These are phyloP conservation scores for Phytophthora crassamura DNA, from an alignment of 352 stramenopile species.

Conservation along the genomic window DNA sequence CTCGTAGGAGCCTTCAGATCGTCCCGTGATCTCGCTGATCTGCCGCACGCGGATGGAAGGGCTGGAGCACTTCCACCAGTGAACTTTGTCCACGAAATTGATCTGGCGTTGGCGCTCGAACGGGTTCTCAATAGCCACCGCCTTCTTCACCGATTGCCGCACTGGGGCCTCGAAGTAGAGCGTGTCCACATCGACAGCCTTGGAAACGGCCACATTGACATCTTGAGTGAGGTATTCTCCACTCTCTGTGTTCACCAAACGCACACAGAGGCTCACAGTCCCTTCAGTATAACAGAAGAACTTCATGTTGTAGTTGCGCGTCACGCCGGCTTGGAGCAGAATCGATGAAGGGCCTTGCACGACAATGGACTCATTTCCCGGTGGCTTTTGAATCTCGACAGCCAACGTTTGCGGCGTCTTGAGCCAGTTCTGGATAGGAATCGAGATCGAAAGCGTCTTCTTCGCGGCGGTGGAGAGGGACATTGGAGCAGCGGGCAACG, in stretches of 20 bases:
- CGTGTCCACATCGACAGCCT: constrained; percentile 75
- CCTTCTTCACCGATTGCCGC: constrained; percentile 79
- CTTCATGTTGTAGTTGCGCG: constrained; percentile 85
- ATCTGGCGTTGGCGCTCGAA: constrained; percentile 60
- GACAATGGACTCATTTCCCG: constrained; percentile 50
- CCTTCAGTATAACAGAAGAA: constrained; percentile 92
- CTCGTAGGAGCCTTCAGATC: constrained; percentile 86
- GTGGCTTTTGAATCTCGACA: constrained; percentile 67
- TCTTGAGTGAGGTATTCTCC: constrained; percentile 89
- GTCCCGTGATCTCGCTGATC: constrained; percentile 71
- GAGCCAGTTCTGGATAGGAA: constrained; percentile 92
- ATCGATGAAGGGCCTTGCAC: constrained; percentile 75
- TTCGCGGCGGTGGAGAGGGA: constrained; percentile 78
- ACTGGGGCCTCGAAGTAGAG: constrained; percentile 87
- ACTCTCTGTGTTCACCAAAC: constrained; percentile 82
- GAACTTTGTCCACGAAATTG: constrained; percentile 60
- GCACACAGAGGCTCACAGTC: constrained; percentile 54
- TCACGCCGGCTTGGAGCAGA: constrained; percentile 60
- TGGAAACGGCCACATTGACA: constrained; percentile 59
- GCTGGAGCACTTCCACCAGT: constrained; percentile 87
- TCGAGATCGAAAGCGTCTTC: constrained; percentile 66
- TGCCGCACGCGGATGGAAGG: constrained; percentile 75
- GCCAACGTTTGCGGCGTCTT: constrained; percentile 76
- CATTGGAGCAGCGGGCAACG: constrained; percentile 48
- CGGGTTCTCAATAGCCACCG: constrained; percentile 93